These are phyloP conservation scores for Glaciozyma martinii DNA, from an alignment of 768 basidiomycete species.

Conservation along the genomic window DNA sequence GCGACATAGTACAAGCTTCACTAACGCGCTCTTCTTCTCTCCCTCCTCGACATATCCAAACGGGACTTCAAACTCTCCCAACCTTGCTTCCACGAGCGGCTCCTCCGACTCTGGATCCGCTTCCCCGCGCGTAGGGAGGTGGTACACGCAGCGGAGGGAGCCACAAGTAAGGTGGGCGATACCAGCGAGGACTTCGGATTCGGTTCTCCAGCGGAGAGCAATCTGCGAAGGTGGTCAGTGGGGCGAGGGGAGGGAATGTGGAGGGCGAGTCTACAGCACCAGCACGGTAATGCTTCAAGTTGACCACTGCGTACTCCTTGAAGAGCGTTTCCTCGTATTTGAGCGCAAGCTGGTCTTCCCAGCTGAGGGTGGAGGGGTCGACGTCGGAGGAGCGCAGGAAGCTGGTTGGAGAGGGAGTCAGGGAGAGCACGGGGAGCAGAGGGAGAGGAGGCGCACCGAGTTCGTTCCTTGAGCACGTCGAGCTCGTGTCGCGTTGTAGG, in stretches of 20 bases:
- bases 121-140: slow-evolving; percentile 40
- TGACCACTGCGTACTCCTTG: slow-evolving; percentile 83
- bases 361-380: slow-evolving; percentile 45
- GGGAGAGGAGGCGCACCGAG: slow-evolving; percentile 33
- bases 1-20: slow-evolving; percentile 79
- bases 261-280: slow-evolving; percentile 57
- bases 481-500: slow-evolving; percentile 38
- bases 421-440: neutral
- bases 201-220: slow-evolving; percentile 87
- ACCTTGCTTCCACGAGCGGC: slow-evolving; percentile 6
- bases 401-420: slow-evolving; percentile 41
- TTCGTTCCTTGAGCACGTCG: slow-evolving; percentile 43
- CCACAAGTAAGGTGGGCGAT: slow-evolving; percentile 81
- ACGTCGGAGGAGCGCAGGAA: slow-evolving; percentile 52
- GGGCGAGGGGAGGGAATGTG: neutral
- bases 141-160: slow-evolving; percentile 71
- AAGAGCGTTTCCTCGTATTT: slow-evolving; percentile 84
- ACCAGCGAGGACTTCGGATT: slow-evolving; percentile 75
- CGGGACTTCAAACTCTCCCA: slow-evolving; percentile 77
- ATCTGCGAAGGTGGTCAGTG: slow-evolving; percentile 48
- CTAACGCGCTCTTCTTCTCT: slow-evolving; percentile 63
- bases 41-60: slow-evolving; percentile 80
- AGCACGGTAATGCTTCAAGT: slow-evolving; percentile 91
- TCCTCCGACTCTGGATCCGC: slow-evolving; percentile 5
- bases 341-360: slow-evolving; percentile 76